A percentile compares a stretch with the other conserved stretches of the same genome.
These are phyloP conservation scores for Aphanomyces astaci DNA, from an alignment of 352 stramenopile species.

Conservation along the genomic window DNA sequence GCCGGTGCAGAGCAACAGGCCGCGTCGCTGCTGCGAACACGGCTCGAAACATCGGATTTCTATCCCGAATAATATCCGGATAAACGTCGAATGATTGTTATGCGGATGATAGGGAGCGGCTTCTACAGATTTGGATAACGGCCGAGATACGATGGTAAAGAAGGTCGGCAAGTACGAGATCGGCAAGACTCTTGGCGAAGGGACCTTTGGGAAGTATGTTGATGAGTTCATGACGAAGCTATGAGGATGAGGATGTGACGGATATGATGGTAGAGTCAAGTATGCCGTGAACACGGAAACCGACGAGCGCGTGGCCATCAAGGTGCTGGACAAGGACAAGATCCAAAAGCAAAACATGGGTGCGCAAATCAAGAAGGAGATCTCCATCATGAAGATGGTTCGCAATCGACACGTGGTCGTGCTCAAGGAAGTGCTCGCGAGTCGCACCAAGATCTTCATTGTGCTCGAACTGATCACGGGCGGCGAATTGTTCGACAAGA, in stretches of 20 bases:
- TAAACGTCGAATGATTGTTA: background rate
- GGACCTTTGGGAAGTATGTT: constrained; percentile 94
- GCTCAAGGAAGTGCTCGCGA: constrained; percentile 85
- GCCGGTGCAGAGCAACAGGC: background rate
- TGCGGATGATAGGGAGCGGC: background rate
- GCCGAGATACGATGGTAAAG: constrained; percentile 41
- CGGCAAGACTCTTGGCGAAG: constrained; percentile 92
- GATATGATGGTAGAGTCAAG: constrained; percentile 66
- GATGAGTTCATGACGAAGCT: background rate
- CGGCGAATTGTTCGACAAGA: constrained; percentile 93
- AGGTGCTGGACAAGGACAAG: constrained; percentile 97
- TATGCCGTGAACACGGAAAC: constrained; percentile 95
- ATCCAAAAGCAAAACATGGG: constrained; percentile 98
- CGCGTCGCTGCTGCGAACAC: background rate
- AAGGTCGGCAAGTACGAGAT: constrained; percentile 93
- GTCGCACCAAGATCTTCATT: constrained; percentile 96
- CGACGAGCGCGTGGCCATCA: constrained; percentile 93
- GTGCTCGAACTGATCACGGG: constrained; percentile 82
- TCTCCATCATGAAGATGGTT: constrained; percentile 98
- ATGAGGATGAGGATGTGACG: background rate
- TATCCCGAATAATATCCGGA: constrained; percentile 1
- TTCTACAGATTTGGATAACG: background rate
- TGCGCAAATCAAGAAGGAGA: constrained; percentile 97
- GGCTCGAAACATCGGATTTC: background rate
- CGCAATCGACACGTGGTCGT: constrained; percentile 84